Conservation (phyloP, 257 asterid genomes). For the Leonotis leonurus region DNA sequence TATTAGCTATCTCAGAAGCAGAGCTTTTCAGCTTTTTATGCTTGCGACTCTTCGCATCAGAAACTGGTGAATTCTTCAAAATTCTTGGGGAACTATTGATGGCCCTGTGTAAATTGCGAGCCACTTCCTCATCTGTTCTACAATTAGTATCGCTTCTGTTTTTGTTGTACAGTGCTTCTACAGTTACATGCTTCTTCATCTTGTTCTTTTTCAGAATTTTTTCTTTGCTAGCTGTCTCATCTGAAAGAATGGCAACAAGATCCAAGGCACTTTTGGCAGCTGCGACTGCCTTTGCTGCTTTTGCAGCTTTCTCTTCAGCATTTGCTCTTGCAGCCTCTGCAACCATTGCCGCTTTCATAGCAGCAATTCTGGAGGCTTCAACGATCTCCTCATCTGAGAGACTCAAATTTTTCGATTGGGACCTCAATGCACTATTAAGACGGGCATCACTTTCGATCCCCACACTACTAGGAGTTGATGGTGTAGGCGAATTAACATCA, state of each 20-base stretch:
- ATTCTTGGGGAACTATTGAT: slow-evolving; percentile 73
- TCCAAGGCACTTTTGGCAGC: slow-evolving; percentile 87
- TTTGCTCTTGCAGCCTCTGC: slow-evolving; percentile 75
- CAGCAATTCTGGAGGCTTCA: slow-evolving; percentile 65
- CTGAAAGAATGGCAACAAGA: slow-evolving; percentile 57
- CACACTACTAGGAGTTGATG: slow-evolving; percentile 27
- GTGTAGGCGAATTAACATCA: slow-evolving; percentile 49
- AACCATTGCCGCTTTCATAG: slow-evolving; percentile 53
- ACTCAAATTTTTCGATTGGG: slow-evolving; percentile 40
- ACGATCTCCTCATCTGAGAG: slow-evolving; percentile 62
- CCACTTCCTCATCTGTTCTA: slow-evolving; percentile 63
- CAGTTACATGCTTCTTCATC: slow-evolving; percentile 58
- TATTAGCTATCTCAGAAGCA: slow-evolving; percentile 14
- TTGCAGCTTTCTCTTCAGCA: slow-evolving; percentile 88
- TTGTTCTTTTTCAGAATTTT: slow-evolving; percentile 38
- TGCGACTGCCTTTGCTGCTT: slow-evolving; percentile 79
- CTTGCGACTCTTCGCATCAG: slow-evolving; percentile 37
- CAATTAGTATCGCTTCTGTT: slow-evolving; percentile 35
- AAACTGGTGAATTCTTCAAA: slow-evolving; percentile 35
- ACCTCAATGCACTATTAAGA: slow-evolving; percentile 38
- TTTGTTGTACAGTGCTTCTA: slow-evolving; percentile 52
- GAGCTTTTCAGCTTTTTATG: slow-evolving; percentile 50
- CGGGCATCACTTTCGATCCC: slow-evolving; percentile 34
- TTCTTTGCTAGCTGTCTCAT: slow-evolving; percentile 31
- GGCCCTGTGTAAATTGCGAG: slow-evolving; percentile 53